Evolutionary conservation across 2,329 filamentous ascomycete species (phyloP), one percentile per base, ranked within the genome.

Genomic region (Colletotrichum musae): DNA sequence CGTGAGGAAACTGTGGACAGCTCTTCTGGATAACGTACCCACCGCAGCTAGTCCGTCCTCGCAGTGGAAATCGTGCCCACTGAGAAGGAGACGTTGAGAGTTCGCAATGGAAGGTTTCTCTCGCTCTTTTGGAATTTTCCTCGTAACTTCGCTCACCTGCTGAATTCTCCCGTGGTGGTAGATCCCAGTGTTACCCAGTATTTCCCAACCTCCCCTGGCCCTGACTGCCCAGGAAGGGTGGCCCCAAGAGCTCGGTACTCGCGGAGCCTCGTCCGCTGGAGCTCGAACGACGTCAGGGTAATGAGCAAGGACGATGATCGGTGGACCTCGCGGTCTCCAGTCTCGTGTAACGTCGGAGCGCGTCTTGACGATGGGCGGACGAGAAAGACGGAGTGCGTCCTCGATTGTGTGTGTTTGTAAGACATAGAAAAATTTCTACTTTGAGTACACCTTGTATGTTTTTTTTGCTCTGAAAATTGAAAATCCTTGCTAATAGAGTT

Each of bases 251-350:
- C 54, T 69, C 66, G 66, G 66, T 69, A 69, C 66, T 36, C 48
- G 58, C 66, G 56, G 61, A 69, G 54, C 66, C 66, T 66, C 50
- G 66, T 50, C 63, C 61, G 61, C 56, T 57, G 39, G 32, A 36
- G 32, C 32, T 13, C 18, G 50, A 60, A 66, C 66, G 61, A 69
- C 66, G 66, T 69, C 66, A 69, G 50, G 61, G 61, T 60, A 66
- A 69, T 69, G 65, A 59, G 51, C 48, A 65, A 69, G 66, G 61
- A 69, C 61, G 66, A 43, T 66, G 66, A 69, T 69, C 66, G 56
- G 66, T 69, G 66, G 52, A 41, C 60, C 48, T 43, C 36, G 53
- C 32, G 18, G 52, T 53, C 32, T n/a, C 59, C 53, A 45, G 41
- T 54, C 39, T 54, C 48, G 48, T 64, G 65, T 64, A 64, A 59